Evolutionary conservation across 2,329 filamentous ascomycete species (phyloP), one percentile per base, ranked within the genome.

Genomic region (Tolypocladium nubicola): DNA sequence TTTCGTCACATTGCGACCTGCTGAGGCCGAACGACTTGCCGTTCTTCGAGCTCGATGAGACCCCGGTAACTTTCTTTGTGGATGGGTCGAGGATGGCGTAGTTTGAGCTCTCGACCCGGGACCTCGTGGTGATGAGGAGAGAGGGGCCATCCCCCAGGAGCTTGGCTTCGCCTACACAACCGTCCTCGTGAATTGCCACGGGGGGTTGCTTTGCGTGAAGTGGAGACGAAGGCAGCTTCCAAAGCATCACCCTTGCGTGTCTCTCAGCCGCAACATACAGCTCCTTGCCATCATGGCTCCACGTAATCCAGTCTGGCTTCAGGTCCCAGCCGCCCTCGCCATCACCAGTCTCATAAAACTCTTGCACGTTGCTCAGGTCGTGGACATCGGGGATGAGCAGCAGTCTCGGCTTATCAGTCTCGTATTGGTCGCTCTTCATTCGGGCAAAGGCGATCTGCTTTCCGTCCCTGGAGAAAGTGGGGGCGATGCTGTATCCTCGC

Each of bases 191-290:
- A 26, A 88, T 68, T 2, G 76, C 66, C 30, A 69, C 64, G 4
- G 84, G 83, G 23, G 78, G 70, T 10, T 77, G 67, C 52, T 66
- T 75, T 19, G 79, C 80, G 43, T 77, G 67, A 6, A 71, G 63
- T 0, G 81, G 82, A 57, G 76, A 76, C 3, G 83, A 76, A 2
- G 85, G 81, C 2, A 89, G 73, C 57, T 74, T 81, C 76, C 82
- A 90, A 0, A 90, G 74, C 53, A 83, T 75, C 10, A 75, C 76
- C 52, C 81, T 79, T 1, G 85, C 90, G 43, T 82, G 72, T 56
- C 88, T 82, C 69, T 95, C 89, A 4, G 88, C 88, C 1, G 83
- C 82, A n/a, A 92, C 79, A 64, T 87, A 89, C 6, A 96, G 71
- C 54, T 81, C 79, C 58, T 79, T 75, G 57, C 86, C 81, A 59